Conservation (phyloP, 306 rosid species). For the Vigna reflexopilosa region DNA sequence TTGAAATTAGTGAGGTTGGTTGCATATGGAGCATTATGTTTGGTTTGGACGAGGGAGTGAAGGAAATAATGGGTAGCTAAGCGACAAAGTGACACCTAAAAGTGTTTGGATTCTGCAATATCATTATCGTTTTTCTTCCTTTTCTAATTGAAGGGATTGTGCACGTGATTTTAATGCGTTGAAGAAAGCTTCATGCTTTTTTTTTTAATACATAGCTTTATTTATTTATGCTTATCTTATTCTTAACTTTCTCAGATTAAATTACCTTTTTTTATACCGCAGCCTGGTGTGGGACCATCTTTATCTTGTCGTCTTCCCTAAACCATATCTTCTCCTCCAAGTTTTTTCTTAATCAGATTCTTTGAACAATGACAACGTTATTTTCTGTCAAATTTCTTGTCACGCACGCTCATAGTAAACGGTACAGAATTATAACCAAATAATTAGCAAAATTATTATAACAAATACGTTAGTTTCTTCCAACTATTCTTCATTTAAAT, state of each 20-base stretch:
- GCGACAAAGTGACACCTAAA: slow-evolving; percentile 31
- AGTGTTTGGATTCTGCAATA: background rate
- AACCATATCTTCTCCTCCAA: background rate
- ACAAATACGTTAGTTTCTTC: too few relatives aligned
- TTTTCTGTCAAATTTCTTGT: background rate
- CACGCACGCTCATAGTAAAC: background rate
- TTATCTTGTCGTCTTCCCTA: background rate
- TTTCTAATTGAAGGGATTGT: slow-evolving; percentile 11
- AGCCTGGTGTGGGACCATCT: slow-evolving; percentile 35
- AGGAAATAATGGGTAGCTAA: slow-evolving; percentile 29
- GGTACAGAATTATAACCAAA: too few relatives aligned
- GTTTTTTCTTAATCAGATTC: background rate
- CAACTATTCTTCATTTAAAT: too few relatives aligned
- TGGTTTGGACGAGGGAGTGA: background rate
- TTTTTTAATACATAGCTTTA: background rate
- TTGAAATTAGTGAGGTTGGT: slow-evolving; percentile 14
- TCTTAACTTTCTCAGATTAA: background rate
- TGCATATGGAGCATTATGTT: background rate
- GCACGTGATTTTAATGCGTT: slow-evolving; percentile 49
- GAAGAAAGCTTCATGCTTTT: too few relatives aligned
- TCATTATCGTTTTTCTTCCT: slow-evolving; percentile 3
- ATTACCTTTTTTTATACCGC: background rate
- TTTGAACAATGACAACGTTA: background rate
- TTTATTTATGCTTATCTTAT: background rate
- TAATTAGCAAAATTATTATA: too few relatives aligned